phyloP scores from a whole-genome alignment of 805 yeast genomes.

The Zygotorulaspora sp. region DNA sequence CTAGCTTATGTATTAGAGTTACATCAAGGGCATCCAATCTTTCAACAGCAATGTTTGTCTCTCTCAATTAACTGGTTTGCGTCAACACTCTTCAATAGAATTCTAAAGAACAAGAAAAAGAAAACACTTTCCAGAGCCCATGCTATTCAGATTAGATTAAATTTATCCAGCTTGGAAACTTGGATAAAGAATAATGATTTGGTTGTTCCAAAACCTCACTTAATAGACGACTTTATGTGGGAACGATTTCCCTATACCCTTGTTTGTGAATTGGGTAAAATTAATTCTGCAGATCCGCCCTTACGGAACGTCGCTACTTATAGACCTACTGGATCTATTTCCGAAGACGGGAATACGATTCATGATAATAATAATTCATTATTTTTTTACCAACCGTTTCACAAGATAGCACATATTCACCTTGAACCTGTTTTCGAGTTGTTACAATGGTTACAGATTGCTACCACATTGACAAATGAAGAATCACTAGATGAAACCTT shows the following conservation, averaged over 20 bases:
- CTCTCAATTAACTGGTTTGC: conserved; percentile 77
- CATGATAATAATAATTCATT: conserved; percentile 39
- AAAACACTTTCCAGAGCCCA: conserved; percentile 72
- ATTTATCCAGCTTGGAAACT: conserved; percentile 82
- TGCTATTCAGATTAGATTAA: conserved; percentile 86
- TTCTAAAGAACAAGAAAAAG: conserved; percentile 51
- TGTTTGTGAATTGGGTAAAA: conserved; percentile 30
- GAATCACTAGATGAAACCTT: conserved; percentile 56
- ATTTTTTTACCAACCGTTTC: conserved; percentile 62
- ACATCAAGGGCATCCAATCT: conserved; percentile 71
- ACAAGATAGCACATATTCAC: conserved; percentile 59
- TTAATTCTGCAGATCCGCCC: conserved; percentile 21
- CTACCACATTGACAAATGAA: conserved; percentile 63
- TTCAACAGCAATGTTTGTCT: conserved; percentile 74
- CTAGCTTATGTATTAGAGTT: conserved; percentile 77
- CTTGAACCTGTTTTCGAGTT: conserved; percentile 71
- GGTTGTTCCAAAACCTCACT: conserved; percentile 31
- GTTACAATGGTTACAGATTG: conserved; percentile 86
- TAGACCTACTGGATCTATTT: conserved; percentile 15
- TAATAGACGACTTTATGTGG: conserved; percentile 38
- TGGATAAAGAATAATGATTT: conserved; percentile 65
- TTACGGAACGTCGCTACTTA: conserved; percentile 28
- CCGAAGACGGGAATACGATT: conserved; percentile 6
- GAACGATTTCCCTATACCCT: conserved; percentile 38
- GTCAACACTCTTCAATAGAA: conserved; percentile 64